Evolutionary conservation across 805 yeast genomes (phyloP), one percentile per base, ranked within the genome.

Genomic region (Wickerhamiella lipophila): DNA sequence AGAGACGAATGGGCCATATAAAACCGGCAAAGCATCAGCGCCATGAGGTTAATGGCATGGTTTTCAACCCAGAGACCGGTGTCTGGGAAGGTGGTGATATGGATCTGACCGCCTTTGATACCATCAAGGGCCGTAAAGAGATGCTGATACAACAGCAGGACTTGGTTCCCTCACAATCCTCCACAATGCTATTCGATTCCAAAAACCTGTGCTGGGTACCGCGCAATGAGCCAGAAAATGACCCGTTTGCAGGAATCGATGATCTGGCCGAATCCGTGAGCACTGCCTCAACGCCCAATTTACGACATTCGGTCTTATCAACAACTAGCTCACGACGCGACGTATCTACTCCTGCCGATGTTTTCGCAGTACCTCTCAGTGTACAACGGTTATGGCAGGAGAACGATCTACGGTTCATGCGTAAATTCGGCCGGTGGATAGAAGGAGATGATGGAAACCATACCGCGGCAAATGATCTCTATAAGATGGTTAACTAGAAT

Each of bases 401-500:
- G 43, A 52, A 52, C 15, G 61, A 58, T 42, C 54, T 54, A 47
- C 46, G 61, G 27, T 57, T 58, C 42, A 54, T 55, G 56, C 52
- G 61, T 34, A 58, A 58, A 49, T 58, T 58, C 34, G 61, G 61
- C 16, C 52, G 57, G 15, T 58, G 61, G 61, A 55, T 58, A 11
- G 36, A 40, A n/a, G 60, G 57, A 25, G 55, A 55, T 19, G 58
- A 49, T 11, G 59, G 56, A 27, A 54, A 51, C 13, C 32, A 27
- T 6, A 46, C 29, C 15, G 48, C 49, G 6, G 53, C 53, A 3
- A 41, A 38, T 22, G 53, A 58, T 16, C 39, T 58, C 23, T 58
- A 55, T 47, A 58, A 58, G 36, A 58, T 58, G 60, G 59, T 58
- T n/a, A 42, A 49, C 35, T 51, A 36, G 29, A 5, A 13, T 27